Percentiles rank a stretch among this genome's conserved stretches.
Conservation (phyloP, 2,329 filamentous ascomycete genomes). For the Ceratocystis cubensis region DNA sequence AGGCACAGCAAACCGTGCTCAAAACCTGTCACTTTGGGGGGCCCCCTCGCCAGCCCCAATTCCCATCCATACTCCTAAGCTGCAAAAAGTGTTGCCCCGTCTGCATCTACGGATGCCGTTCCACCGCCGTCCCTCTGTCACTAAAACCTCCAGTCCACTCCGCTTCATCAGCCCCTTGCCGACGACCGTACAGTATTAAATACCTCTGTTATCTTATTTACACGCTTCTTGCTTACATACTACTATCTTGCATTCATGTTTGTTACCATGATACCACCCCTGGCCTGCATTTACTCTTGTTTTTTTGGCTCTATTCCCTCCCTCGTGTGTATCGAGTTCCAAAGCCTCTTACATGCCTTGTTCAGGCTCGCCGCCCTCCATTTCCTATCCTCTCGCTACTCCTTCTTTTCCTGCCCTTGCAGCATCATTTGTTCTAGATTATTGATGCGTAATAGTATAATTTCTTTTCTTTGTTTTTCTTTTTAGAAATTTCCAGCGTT, state of each 20-base stretch:
- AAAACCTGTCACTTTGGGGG: not conserved
- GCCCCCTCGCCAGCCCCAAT: not conserved
- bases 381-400: not conserved
- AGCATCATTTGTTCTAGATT: constrained; percentile 1
- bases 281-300: not conserved
- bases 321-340: not conserved
- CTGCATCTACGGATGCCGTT: constrained; percentile 1
- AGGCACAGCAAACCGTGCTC: not conserved
- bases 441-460: constrained; percentile 7
- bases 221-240: not conserved
- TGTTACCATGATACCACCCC: constrained; percentile 7
- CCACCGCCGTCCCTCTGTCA: constrained; percentile 32
- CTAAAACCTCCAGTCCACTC: constrained; percentile 30
- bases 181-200: constrained; percentile 27
- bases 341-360: not conserved
- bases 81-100: constrained; percentile 26
- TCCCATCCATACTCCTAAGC: constrained; percentile 21
- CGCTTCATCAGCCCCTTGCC: constrained; percentile 30
- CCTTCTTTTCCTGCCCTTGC: not conserved
- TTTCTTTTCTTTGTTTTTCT: constrained; percentile 14
- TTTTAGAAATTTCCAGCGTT: not conserved
- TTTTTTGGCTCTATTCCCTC: not conserved
- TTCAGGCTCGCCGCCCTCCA: not conserved
- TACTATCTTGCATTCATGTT: constrained; percentile 7
- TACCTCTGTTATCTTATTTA: not conserved